Percentiles rank a stretch among this genome's conserved stretches.
Evolutionary conservation across 1,284 basidiomycete genomes (phyloP).

Genomic region (Ganoderma meredithae): DNA sequence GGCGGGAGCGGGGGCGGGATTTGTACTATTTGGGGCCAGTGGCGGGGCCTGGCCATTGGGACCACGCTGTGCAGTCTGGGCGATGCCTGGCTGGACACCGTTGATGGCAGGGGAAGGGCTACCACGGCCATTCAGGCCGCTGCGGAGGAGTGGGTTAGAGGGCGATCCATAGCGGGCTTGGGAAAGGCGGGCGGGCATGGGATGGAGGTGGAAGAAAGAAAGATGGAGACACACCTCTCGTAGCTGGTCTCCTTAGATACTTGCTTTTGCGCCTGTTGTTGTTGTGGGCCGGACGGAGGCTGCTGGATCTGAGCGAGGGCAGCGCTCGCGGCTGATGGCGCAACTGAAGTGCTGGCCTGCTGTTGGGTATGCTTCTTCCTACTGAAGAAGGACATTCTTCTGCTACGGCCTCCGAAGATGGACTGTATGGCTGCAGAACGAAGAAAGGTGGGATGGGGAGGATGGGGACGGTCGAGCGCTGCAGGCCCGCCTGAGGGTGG

Average conservation of each 20-base stretch:
- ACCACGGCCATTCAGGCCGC: constrained; percentile 43
- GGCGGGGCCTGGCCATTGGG: constrained; percentile 31
- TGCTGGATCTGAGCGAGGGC: constrained; percentile 57
- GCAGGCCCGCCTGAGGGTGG: constrained; percentile 39
- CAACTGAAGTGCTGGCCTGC: constrained; percentile 53
- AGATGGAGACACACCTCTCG: constrained; percentile 38
- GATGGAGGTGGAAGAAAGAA: constrained; percentile 16
- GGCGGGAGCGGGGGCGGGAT: constrained; percentile 29
- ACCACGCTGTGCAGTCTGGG: constrained; percentile 35
- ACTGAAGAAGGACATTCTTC: constrained; percentile 90
- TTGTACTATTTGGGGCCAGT: constrained; percentile 38
- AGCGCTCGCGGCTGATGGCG: constrained; percentile 65
- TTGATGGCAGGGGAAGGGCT: constrained; percentile 39
- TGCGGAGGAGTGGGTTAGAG: constrained; percentile 30
- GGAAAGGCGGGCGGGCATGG: constrained; percentile 21
- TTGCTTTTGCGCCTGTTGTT: constrained; percentile 42
- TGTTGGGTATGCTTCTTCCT: constrained; percentile 73
- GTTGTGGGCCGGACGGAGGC: constrained; percentile 31
- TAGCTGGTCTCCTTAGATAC: constrained; percentile 43
- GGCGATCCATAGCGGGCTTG: constrained; percentile 27
- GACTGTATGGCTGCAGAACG: constrained; percentile 59
- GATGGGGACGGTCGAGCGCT: constrained; percentile 30
- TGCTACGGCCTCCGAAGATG: constrained; percentile 58
- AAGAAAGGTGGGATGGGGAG: constrained; percentile 21
- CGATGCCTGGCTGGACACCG: constrained; percentile 32